Base-by-base conservation (phyloP, 2,329 filamentous ascomycete genomes). In the Eutypella sp. region DNA sequence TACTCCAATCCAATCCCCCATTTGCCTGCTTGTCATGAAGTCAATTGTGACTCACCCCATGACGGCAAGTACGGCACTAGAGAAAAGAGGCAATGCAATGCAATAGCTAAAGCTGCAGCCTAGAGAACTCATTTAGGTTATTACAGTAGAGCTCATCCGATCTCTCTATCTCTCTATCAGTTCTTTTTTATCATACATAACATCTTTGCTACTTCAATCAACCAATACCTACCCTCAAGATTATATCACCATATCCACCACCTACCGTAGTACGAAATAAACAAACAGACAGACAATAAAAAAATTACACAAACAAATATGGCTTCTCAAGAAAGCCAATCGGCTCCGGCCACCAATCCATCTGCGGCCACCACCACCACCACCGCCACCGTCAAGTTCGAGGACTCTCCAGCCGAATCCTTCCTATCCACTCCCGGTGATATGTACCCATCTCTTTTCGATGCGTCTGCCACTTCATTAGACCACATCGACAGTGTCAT, bases 351-450 rank as follows among this genome's bases (percentile, higher is more conserved):
- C n/a, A n/a, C n/a, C n/a, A n/a, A n/a, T n/a, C n/a, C n/a, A n/a
- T n/a, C n/a, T n/a, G n/a, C n/a, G n/a, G 39, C 52, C 36, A 25
- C 47, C 27, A 40, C 66, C 41, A 56, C 59, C 13, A 67, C 72
- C 47, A 53, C 60, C 13, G 69, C 74, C 31, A 59, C 67, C 48
- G 59, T 74, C 62, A 79, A 79, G 63, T 70, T 77, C 53, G 75
- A 80, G 63, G 57, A 67, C 47, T 79, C 76, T 34, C 76, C 76
- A 2, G 65, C 72, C 60, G 77, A 80, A 61, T 79, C 76, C 5
- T 68, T 78, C 38, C 60, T 79, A 31, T 79, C 77, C 3, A 65
- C 69, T 1, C 73, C 75, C 2, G 68, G 71, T 50, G 72, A 78
- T 48, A 63, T 66, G 51, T 74, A 72, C 58, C 62, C 74, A 11